Conservation (phyloP, 306 rosid genomes). For the Cucurbita argyrosperma region DNA sequence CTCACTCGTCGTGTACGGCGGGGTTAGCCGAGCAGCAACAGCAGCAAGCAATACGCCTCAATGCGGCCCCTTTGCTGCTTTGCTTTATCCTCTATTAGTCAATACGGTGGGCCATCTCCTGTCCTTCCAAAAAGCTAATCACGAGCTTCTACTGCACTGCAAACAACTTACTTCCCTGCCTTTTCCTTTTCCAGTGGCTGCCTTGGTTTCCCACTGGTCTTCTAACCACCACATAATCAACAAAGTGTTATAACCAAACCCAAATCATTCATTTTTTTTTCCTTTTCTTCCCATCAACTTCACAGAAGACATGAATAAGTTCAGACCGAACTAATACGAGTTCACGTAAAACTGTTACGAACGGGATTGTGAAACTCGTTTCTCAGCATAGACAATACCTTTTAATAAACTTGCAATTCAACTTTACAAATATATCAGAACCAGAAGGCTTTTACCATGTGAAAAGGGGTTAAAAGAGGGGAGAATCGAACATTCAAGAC, state of each 20-base stretch:
- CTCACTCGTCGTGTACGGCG: neutral
- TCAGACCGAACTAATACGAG: neutral
- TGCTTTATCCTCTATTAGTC: neutral
- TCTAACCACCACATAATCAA: neutral
- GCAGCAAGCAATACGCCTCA: neutral
- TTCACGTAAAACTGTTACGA: neutral
- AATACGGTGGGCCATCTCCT: neutral
- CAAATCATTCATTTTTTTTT: neutral
- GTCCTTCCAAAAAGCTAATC: neutral
- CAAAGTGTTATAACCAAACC: neutral
- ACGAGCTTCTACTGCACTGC: neutral
- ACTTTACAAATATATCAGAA: neutral
- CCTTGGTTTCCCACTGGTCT: neutral
- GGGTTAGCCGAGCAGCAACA: neutral
- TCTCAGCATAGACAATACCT: neutral
- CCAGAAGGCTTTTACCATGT: neutral
- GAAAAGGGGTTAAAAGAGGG: neutral
- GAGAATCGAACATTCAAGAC: neutral
- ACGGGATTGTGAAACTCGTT: neutral
- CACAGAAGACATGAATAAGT: neutral
- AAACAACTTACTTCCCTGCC: neutral
- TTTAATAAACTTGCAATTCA: neutral
- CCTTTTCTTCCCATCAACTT: neutral
- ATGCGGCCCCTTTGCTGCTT: neutral
- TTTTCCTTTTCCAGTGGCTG: slow-evolving; percentile 1